phyloP scores from a whole-genome alignment of 1,284 basidiomycete species.

The Heterobasidion irregulare region DNA sequence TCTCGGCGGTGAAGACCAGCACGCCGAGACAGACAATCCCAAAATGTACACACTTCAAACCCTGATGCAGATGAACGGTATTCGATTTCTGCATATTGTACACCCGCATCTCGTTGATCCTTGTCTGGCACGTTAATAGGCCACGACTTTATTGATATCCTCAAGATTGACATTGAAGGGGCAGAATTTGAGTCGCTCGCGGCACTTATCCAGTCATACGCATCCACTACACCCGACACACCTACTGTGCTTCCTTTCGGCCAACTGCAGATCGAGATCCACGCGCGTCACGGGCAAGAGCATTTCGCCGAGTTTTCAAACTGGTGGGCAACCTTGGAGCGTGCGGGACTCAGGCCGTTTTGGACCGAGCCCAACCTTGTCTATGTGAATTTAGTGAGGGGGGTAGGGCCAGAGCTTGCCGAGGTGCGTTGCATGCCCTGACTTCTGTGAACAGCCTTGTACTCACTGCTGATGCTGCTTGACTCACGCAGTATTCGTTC shows the following conservation, averaged over 20 bases:
- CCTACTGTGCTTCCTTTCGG: constrained; percentile 29
- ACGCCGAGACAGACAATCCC: constrained; percentile 25
- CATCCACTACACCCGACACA: neutral
- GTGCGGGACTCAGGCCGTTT: constrained; percentile 42
- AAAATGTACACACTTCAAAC: constrained; percentile 36
- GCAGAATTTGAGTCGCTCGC: constrained; percentile 32
- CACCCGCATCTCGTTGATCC: neutral
- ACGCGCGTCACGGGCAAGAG: constrained; percentile 19
- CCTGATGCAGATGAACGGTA: constrained; percentile 38
- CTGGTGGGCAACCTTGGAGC: constrained; percentile 46
- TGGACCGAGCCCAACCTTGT: constrained; percentile 23
- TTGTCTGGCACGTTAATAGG: constrained; percentile 3
- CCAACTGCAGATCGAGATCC: constrained; percentile 37
- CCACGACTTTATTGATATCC: constrained; percentile 34
- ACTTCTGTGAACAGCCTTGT: neutral
- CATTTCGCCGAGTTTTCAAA: constrained; percentile 27
- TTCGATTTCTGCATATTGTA: no score
- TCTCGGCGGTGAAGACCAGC: constrained; percentile 28
- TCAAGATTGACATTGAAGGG: constrained; percentile 37
- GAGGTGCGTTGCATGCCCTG: constrained; percentile 19
- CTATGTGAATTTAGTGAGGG: constrained; percentile 25
- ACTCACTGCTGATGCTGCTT: neutral
- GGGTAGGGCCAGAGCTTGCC: constrained; percentile 22
- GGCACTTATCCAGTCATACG: constrained; percentile 19
- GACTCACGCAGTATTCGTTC: constrained; percentile 26